Percentiles rank a stretch among this genome's conserved stretches.
Evolutionary conservation across 352 stramenopile species (phyloP).

Genomic region (Globisporangium nodosum): DNA sequence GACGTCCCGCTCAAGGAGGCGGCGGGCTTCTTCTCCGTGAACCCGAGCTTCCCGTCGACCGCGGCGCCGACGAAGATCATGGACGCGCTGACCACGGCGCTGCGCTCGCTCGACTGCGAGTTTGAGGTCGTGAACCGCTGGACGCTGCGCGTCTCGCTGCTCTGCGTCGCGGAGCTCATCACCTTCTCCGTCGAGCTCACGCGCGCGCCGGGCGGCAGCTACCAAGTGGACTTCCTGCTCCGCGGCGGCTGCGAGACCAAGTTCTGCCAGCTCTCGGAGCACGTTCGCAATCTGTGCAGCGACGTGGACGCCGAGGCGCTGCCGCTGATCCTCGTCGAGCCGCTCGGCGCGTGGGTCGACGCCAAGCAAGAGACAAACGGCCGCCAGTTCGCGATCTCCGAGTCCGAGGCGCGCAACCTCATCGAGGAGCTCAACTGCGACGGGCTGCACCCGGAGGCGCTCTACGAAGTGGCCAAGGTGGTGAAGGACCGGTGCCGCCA

Average conservation of each 20-base stretch:
- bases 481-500: conserved; percentile 72
- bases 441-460: conserved; percentile 40
- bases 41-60: conserved; percentile 46
- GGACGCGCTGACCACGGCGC: conserved; percentile 29
- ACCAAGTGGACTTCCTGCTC: conserved; percentile 58
- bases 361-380: conserved; percentile 39
- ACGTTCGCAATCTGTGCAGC: conserved; percentile 43
- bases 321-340: conserved; percentile 38
- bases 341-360: conserved; percentile 54
- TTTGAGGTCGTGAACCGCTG: conserved; percentile 29
- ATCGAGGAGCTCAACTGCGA: conserved; percentile 60
- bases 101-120: conserved; percentile 33
- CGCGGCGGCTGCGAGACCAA: conserved; percentile 43
- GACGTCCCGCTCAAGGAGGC: conserved; percentile 51
- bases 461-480: conserved; percentile 56
- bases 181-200: conserved; percentile 46
- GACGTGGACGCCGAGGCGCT: conserved; percentile 56
- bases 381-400: conserved; percentile 48
- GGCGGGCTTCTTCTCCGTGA: conserved; percentile 41
- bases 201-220: conserved; percentile 27
- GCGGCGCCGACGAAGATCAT: conserved; percentile 42
- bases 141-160: conserved; percentile 40
- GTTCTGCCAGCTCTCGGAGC: conserved; percentile 50
- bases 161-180: conserved; percentile 70
- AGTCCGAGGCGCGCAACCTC: conserved; percentile 35